Evolutionary conservation across 805 yeast genomes (phyloP).

Genomic region (Clavispora carvajalis): DNA sequence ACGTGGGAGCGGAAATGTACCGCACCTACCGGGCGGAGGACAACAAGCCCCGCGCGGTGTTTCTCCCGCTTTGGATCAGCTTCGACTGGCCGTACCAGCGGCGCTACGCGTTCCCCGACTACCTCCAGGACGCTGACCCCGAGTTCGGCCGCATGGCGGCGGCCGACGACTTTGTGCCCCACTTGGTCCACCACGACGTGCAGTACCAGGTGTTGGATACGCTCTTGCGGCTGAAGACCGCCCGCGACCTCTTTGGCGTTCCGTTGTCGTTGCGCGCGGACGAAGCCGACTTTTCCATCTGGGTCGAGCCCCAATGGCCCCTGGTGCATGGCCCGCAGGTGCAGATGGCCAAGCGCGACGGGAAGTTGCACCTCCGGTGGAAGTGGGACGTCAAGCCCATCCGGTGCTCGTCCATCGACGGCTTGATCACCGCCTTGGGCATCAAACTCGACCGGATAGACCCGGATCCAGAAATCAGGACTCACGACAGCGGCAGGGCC

Average conservation of each 20-base stretch:
- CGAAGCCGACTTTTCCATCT: slow-evolving; percentile 16
- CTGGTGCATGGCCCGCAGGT: slow-evolving; percentile 27
- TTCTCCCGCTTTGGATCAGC: slow-evolving; percentile 24
- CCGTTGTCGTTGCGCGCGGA: slow-evolving; percentile 19
- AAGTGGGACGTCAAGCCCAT: slow-evolving; percentile 27
- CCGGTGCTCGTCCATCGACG: slow-evolving; percentile 13
- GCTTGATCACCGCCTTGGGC: slow-evolving; percentile 19
- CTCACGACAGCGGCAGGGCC: slow-evolving; percentile 19
- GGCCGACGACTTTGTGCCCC: slow-evolving; percentile 4
- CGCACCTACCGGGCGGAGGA: slow-evolving; percentile 8
- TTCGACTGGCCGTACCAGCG: slow-evolving; percentile 22
- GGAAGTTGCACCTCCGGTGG: slow-evolving; percentile 3
- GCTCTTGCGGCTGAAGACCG: slow-evolving; percentile 15
- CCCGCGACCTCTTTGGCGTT: slow-evolving; percentile 23
- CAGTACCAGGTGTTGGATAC: slow-evolving; percentile 24
- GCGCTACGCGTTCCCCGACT: slow-evolving; percentile 22
- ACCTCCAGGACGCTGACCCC: slow-evolving; percentile 22
- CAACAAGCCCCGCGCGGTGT: slow-evolving; percentile 8
- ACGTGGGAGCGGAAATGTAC: slow-evolving; percentile 16
- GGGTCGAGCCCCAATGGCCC: slow-evolving; percentile 28
- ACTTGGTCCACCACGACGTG: slow-evolving; percentile 18
- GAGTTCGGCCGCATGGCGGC: slow-evolving; percentile 11
- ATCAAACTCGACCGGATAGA: slow-evolving; percentile 23
- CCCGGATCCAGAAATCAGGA: slow-evolving; percentile 18
- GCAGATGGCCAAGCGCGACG: slow-evolving; percentile 9